Evolutionary conservation across 2,329 filamentous ascomycete species (phyloP).

Genomic region (Apiospora rasikravindrae): DNA sequence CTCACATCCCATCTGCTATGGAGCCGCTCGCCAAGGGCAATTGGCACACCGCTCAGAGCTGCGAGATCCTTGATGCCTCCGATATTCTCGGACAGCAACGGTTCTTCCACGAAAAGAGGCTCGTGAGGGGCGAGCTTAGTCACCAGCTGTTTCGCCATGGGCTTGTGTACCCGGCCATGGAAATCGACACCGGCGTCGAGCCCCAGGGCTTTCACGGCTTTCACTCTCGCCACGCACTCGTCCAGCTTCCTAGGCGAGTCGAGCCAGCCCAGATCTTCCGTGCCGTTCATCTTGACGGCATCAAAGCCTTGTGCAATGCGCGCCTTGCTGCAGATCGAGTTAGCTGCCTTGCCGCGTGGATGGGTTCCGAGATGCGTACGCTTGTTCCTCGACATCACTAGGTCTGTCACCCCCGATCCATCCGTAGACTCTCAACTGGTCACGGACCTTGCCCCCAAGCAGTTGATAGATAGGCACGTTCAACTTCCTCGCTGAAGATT

Average conservation of each 20-base stretch:
- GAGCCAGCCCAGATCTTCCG: slow-evolving; percentile 76
- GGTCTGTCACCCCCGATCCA: slow-evolving; percentile 82
- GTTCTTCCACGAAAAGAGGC: slow-evolving; percentile 80
- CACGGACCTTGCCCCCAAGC: slow-evolving; percentile 74
- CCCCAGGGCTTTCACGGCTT: slow-evolving; percentile 70
- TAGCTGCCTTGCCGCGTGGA: slow-evolving; percentile 20
- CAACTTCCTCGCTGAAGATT: slow-evolving; percentile 45
- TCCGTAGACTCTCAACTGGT: slow-evolving; percentile 74
- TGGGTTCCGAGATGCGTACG: slow-evolving; percentile 45
- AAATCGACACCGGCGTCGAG: slow-evolving; percentile 79
- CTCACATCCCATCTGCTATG: slow-evolving; percentile 77
- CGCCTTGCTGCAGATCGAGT: slow-evolving; percentile 47
- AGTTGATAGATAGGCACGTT: slow-evolving; percentile 75
- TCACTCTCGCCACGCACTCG: slow-evolving; percentile 68
- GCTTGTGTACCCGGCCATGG: slow-evolving; percentile 76
- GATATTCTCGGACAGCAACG: slow-evolving; percentile 70
- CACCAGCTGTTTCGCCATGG: slow-evolving; percentile 81
- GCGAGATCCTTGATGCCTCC: slow-evolving; percentile 67
- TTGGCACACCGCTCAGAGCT: slow-evolving; percentile 61
- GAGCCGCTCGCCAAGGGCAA: slow-evolving; percentile 74
- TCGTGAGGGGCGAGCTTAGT: slow-evolving; percentile 68
- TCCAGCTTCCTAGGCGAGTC: slow-evolving; percentile 71
- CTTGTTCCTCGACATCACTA: slow-evolving; percentile 66
- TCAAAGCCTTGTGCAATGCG: slow-evolving; percentile 67
- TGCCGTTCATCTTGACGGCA: slow-evolving; percentile 80